Conservation (phyloP, 352 stramenopile genomes). For the Detonula confervacea region DNA sequence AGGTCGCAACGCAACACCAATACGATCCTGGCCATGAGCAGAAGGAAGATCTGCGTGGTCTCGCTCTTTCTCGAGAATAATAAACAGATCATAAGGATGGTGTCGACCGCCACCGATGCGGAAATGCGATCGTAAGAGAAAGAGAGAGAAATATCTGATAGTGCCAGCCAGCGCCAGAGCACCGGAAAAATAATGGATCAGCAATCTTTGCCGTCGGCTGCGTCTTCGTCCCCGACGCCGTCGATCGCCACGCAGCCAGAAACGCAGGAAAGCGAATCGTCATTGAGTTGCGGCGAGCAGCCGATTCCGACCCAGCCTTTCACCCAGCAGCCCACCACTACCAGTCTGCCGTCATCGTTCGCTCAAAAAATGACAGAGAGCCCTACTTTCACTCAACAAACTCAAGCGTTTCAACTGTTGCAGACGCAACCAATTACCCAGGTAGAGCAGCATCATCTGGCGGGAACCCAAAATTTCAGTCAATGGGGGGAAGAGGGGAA, state of each 20-base stretch:
- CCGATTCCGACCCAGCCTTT: not conserved
- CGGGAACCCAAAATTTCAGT: not conserved
- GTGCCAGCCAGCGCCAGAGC: not conserved
- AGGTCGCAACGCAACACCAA: too few relatives aligned
- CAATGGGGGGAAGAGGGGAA: not conserved
- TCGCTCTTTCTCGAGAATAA: too few relatives aligned
- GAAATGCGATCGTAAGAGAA: too few relatives aligned
- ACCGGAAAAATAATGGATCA: not conserved
- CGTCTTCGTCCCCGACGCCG: not conserved
- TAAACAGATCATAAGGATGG: too few relatives aligned
- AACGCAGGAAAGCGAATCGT: constrained; percentile 19
- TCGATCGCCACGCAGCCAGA: not conserved
- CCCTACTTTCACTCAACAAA: not conserved
- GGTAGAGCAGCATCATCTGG: not conserved
- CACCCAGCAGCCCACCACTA: not conserved
- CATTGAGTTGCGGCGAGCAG: too few relatives aligned
- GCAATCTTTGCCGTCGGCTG: not conserved
- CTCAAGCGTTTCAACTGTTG: constrained; percentile 3
- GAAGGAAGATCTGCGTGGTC: too few relatives aligned
- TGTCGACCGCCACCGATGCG: too few relatives aligned
- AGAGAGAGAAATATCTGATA: too few relatives aligned
- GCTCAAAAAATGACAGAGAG: constrained; percentile 6
- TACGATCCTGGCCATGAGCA: too few relatives aligned
- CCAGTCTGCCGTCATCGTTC: not conserved
- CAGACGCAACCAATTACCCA: constrained; percentile 17